Conservation (phyloP, 768 basidiomycete species). For the Amanita pallidorosea region DNA sequence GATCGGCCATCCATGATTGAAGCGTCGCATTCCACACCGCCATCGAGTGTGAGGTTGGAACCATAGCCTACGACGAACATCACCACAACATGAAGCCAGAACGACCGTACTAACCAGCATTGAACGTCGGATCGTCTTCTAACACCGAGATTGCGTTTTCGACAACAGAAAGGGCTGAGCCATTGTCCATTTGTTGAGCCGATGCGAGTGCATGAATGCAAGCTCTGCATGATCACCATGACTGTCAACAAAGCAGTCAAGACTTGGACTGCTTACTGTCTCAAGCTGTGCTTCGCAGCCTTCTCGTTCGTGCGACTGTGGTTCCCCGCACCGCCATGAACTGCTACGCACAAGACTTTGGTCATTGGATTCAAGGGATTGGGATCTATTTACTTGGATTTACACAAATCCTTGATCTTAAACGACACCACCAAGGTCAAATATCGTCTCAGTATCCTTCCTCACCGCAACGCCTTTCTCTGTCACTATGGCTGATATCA, state of each 20-base stretch:
- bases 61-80: conserved; percentile 42
- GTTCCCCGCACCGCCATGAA: conserved; percentile 74
- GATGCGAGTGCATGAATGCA: conserved; percentile 31
- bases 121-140: conserved; percentile 58
- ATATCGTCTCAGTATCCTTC: conserved; percentile 38
- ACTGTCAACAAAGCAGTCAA: not conserved
- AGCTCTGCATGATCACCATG: conserved; percentile 27
- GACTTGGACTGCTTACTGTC: conserved; percentile 28
- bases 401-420: conserved; percentile 4
- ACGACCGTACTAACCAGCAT: conserved; percentile 42
- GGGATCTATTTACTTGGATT: not conserved
- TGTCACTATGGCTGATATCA: conserved; percentile 92
- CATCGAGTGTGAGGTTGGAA: conserved; percentile 67
- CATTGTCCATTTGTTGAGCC: conserved; percentile 1
- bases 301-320: conserved; percentile 39
- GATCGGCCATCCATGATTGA: conserved; percentile 46
- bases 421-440: conserved; percentile 58
- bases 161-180: conserved; percentile 33
- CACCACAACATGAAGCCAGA: not conserved
- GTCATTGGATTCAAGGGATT: conserved; percentile 6
- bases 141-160: conserved; percentile 44
- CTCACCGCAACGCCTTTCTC: conserved; percentile 89
- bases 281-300: conserved; percentile 43
- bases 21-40: conserved; percentile 76
- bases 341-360: conserved; percentile 34